These are phyloP conservation scores for Fusarium verticillioides DNA, from an alignment of 2,329 filamentous ascomycete genomes.

Conservation along the genomic window DNA sequence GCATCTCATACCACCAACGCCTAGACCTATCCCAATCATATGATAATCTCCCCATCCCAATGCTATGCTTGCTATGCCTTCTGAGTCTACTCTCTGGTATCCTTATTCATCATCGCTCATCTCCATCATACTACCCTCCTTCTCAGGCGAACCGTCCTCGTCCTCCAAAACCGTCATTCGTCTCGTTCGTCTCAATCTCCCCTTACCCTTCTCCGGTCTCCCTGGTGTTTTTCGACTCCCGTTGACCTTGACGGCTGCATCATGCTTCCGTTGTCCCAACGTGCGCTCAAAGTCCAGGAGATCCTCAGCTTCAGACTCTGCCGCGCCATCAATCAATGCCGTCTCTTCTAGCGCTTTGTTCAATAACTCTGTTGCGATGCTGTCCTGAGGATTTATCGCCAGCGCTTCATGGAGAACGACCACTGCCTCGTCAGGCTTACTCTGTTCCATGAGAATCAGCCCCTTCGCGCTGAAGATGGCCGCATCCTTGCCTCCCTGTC, in stretches of 20 bases:
- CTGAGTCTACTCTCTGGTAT: not conserved
- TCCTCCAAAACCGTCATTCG: conserved; percentile 49
- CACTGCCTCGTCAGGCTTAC: conserved; percentile 79
- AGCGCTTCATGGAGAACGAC: conserved; percentile 86
- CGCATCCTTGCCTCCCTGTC: conserved; percentile 82
- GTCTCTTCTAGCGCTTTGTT: conserved; percentile 76
- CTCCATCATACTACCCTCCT: conserved; percentile 64
- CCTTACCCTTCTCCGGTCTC: conserved; percentile 58
- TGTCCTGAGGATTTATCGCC: conserved; percentile 81
- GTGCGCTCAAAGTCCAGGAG: conserved; percentile 64
- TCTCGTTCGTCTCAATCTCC: conserved; percentile 51
- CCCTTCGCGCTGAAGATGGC: conserved; percentile 85
- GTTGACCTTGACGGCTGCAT: conserved; percentile 54
- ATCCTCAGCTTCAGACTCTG: conserved; percentile 59
- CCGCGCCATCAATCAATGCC: conserved; percentile 57
- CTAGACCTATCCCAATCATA: conserved; percentile 24
- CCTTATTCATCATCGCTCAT: conserved; percentile 64
- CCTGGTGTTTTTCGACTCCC: conserved; percentile 42
- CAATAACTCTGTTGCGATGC: conserved; percentile 81
- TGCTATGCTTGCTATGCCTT: not conserved
- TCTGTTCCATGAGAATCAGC: conserved; percentile 82
- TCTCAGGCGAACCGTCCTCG: conserved; percentile 50
- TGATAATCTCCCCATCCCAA: conserved; percentile 13
- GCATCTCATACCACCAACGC: conserved; percentile 28
- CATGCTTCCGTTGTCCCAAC: conserved; percentile 59